Evolutionary conservation across 805 yeast species (phyloP).

Genomic region (Kluyveromyces siamensis): DNA sequence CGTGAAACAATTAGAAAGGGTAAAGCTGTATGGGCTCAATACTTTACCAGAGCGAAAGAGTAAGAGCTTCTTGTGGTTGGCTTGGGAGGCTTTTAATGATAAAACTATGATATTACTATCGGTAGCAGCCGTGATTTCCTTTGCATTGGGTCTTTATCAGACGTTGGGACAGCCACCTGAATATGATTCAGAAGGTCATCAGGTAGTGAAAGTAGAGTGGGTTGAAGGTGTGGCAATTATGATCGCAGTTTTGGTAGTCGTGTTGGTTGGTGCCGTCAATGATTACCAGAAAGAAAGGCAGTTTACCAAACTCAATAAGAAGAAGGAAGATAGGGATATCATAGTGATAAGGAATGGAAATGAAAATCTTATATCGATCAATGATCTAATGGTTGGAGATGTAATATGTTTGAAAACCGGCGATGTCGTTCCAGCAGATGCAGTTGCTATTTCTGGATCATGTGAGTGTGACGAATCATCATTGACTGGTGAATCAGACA

Average conservation of each 20-base stretch:
- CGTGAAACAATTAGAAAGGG: slow-evolving; percentile 9
- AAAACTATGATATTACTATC: slow-evolving; percentile 77
- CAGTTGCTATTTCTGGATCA: slow-evolving; percentile 61
- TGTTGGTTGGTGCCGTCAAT: slow-evolving; percentile 87
- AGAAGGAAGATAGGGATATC: slow-evolving; percentile 75
- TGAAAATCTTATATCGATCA: slow-evolving; percentile 59
- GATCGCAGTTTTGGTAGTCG: slow-evolving; percentile 84
- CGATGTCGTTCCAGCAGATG: slow-evolving; percentile 87
- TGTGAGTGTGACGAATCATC: slow-evolving; percentile 89
- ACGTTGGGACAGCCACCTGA: slow-evolving; percentile 77
- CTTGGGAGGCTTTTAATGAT: slow-evolving; percentile 83
- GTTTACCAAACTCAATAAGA: slow-evolving; percentile 77
- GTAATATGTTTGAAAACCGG: slow-evolving; percentile 80
- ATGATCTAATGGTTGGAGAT: slow-evolving; percentile 81
- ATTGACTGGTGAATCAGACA: slow-evolving; percentile 87
- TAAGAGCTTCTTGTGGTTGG: slow-evolving; percentile 57
- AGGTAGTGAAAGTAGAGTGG: slow-evolving; percentile 87
- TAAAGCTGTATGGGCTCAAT: slow-evolving; percentile 55
- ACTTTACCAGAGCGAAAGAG: slow-evolving; percentile 61
- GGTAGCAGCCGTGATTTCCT: slow-evolving; percentile 80
- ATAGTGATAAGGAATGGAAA: slow-evolving; percentile 68
- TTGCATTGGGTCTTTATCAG: slow-evolving; percentile 87
- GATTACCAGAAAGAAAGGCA: slow-evolving; percentile 96
- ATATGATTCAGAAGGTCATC: slow-evolving; percentile 68
- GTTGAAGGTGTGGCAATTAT: slow-evolving; percentile 98